Evolutionary conservation across 129 eudicot genomes (phyloP), one percentile per base, ranked within the genome.

Genomic region (Gnaphalium uliginosum): DNA sequence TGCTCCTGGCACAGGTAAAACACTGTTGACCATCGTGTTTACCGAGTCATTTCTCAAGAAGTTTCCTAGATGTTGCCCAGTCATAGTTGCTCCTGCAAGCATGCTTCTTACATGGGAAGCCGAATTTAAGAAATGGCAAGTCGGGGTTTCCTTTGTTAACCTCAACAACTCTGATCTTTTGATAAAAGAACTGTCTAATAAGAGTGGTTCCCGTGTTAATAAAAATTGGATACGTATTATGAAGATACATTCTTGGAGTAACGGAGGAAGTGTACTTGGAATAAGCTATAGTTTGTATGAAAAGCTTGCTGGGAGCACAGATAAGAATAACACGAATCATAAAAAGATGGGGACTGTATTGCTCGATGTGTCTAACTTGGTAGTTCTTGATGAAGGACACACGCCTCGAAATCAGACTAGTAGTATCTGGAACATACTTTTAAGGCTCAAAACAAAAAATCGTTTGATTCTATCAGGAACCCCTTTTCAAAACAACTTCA

Each of bases 381-480:
- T 90, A 4, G 83, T 94, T 43, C 85, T 94, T 33, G 98, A 94
- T 75, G 98, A 94, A 78, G 98, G 98, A 24, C 98, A 94, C 81
- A 94, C 91, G 0, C 85, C 98, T 0, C 88, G 97, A 10, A 90
- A 83, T 60, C 26, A 87, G n/a, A 57, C 63, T 0, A 88, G 89
- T 26, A 48, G 66, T 8, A 83, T 88, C 4, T 85, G 92, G 91
- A 78, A 87, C 15, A 54, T 81, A 23, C 79, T 90, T 2, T 19
- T 71, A 26, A 87, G 81, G 59, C 78, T 90, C 5, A 66, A 84
- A 46, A 91, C 97, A 0, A 71, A 84, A 17, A 83, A 73, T 19
- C 72, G 90, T 0, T 78, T 91, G 25, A 82, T 94, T 33, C 80
- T 94, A 6, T 91, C 97, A 0, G 97, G 96, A 71, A 94, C 97